A percentile compares a stretch with the other conserved stretches of the same genome.
Evolutionary conservation across 192 early-diverging fungal genomes (phyloP).

Genomic region (Chytriomyces hyalinus): DNA sequence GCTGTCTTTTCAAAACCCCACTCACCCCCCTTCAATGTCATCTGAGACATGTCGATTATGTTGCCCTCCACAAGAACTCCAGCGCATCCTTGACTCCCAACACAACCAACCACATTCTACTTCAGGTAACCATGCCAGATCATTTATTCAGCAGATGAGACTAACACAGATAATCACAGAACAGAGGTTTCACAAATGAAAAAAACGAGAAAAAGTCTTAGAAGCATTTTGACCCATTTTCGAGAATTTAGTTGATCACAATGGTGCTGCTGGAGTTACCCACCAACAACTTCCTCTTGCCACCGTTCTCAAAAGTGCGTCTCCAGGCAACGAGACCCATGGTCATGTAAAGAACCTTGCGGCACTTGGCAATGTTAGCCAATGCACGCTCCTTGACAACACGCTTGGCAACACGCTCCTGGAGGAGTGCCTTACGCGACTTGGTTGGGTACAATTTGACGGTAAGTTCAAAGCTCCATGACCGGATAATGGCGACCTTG

Average conservation of each 20-base stretch:
- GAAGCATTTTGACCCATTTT: too few species aligned
- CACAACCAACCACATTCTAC: too few species aligned
- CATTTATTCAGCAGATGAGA: too few species aligned
- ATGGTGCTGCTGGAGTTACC: not conserved
- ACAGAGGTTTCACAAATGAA: too few species aligned
- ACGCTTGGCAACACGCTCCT: constrained; percentile 17
- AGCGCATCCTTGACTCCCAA: too few species aligned
- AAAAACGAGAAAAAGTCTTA: too few species aligned
- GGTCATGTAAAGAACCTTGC: constrained; percentile 38
- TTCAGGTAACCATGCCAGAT: too few species aligned
- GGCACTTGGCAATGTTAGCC: constrained; percentile 40
- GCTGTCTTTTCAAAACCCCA: too few species aligned
- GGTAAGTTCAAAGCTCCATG: constrained; percentile 90
- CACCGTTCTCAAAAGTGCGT: not conserved
- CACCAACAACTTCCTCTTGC: not conserved
- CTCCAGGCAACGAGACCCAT: constrained; percentile 37
- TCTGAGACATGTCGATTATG: too few species aligned
- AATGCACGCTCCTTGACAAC: constrained; percentile 31
- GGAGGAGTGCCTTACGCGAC: constrained; percentile 66
- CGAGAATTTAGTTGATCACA: not conserved
- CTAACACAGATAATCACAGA: too few species aligned
- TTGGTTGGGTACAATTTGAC: constrained; percentile 80
- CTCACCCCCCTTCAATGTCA: too few species aligned
- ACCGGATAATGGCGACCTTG: constrained; percentile 84
- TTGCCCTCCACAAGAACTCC: too few species aligned